Evolutionary conservation across 441 rosid genomes (phyloP), one percentile per base, ranked within the genome.

Genomic region (Erodium trifolium): DNA sequence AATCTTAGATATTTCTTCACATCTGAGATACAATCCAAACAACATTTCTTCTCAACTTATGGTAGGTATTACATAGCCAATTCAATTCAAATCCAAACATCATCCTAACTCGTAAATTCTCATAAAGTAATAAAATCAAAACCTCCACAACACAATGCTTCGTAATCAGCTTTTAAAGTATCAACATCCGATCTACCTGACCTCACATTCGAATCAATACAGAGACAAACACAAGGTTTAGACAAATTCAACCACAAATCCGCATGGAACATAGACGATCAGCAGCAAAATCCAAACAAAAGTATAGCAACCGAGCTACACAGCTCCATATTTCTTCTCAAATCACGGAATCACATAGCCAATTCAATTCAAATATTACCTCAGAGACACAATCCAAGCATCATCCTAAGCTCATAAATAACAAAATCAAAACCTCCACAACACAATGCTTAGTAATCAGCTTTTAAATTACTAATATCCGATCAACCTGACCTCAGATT

Each of bases 401-500:
- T 57, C 34, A 59, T 59, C 63, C 63, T 18, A 10, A 59, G n/a
- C 31, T 59, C 63, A 9, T 18, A 19, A 8, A 10, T 37, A 59
- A 59, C 13, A 2, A 59, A 19, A 18, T 2, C 63, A 57, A 57
- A 59, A n/a, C 57, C 17, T 51, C 19, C 34, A 57, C 13, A 59
- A 19, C 13, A 19, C 63, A 59, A 59, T 18, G 63, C 63, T 59
- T 19, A 31, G 2, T 9, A 5, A 19, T 18, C 9, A 59, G 34
- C 41, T 3, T n/a, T 47, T 12, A 47, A n/a, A 47, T 12, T 59
- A 18, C 11, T 1, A 59, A 59, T 9, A 59, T 11, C 11, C 8
- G 7, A 59, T 59, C 63, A 3, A 59, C 31, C 63, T 59, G 29
- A 18, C 63, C 63, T 59, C 29, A 18, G 63, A 59, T 59, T 16